Conservation (phyloP, 2,329 filamentous ascomycete genomes). For the Hymenoscyphus albidus region DNA sequence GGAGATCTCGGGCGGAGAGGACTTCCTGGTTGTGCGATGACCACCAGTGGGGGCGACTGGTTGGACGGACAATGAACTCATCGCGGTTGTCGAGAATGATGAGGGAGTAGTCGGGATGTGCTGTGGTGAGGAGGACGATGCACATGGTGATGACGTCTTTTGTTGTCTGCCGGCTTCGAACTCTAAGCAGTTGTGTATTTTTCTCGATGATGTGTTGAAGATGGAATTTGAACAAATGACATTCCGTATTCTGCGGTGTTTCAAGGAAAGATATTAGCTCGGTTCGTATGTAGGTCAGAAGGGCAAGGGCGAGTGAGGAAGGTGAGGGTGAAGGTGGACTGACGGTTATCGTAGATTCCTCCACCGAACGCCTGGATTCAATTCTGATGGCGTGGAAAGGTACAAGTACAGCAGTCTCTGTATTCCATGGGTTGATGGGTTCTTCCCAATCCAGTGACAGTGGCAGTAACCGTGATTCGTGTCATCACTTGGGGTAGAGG, state of each 20-base stretch:
- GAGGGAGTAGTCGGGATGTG: slow-evolving; percentile 70
- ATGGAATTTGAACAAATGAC: neutral
- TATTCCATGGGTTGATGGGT: neutral
- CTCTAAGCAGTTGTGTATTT: neutral
- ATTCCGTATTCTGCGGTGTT: neutral
- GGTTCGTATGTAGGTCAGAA: neutral
- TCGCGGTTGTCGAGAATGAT: slow-evolving; percentile 77
- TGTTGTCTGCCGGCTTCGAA: slow-evolving; percentile 2
- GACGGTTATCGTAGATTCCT: neutral
- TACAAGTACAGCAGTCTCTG: neutral
- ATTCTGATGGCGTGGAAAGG: neutral
- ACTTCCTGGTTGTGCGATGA: slow-evolving; percentile 35
- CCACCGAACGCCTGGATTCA: neutral
- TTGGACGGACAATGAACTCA: slow-evolving; percentile 64
- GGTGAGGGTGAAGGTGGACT: neutral
- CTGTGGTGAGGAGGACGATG: slow-evolving; percentile 71
- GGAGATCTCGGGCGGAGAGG: slow-evolving; percentile 59
- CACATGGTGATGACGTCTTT: slow-evolving; percentile 54
- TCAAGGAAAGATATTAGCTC: too few relatives aligned
- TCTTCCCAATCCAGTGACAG: slow-evolving; percentile 1
- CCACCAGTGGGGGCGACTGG: slow-evolving; percentile 63
- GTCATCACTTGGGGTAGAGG: neutral
- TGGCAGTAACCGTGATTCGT: neutral
- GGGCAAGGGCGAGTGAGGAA: neutral
- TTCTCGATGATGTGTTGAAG: neutral